Evolutionary conservation across 345 rosid species (phyloP).

Genomic region (Luvunga scandens): DNA sequence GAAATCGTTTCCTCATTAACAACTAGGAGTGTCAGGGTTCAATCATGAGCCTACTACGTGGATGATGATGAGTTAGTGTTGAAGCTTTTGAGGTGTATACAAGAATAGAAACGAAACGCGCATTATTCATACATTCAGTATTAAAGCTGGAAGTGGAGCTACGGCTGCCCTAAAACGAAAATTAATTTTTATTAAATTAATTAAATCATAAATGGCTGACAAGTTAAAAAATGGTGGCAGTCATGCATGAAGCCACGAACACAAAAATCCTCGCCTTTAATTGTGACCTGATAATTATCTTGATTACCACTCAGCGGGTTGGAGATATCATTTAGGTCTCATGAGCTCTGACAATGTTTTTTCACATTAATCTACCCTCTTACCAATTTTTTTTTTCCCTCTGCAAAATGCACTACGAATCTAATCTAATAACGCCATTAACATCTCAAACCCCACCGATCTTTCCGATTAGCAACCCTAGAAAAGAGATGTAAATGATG

Average conservation of each 20-base stretch:
- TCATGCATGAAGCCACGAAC: constrained; percentile 33
- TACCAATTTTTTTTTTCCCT: too few species aligned
- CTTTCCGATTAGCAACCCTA: not conserved
- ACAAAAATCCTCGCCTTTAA: constrained; percentile 7
- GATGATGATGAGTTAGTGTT: not conserved
- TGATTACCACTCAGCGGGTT: not conserved
- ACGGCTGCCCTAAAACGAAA: not conserved
- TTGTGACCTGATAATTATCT: not conserved
- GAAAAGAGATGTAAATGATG: not conserved
- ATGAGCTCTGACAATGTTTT: constrained; percentile 6
- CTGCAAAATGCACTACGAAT: too few species aligned
- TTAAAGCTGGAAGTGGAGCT: constrained; percentile 3
- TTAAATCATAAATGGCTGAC: not conserved
- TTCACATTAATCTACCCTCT: not conserved
- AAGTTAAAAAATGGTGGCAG: constrained; percentile 7
- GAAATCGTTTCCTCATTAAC: not conserved
- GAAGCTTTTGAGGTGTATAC: not conserved
- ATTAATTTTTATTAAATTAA: not conserved
- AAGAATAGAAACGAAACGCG: not conserved
- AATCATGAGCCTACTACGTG: constrained; percentile 40
- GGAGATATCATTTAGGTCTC: constrained; percentile 19
- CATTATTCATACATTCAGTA: not conserved
- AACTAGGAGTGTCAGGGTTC: constrained; percentile 27
- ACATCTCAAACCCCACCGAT: not conserved
- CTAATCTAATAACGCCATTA: not conserved